phyloP scores from a whole-genome alignment of 2,329 filamentous ascomycete genomes.

The Curvularia hawaiiensis region DNA sequence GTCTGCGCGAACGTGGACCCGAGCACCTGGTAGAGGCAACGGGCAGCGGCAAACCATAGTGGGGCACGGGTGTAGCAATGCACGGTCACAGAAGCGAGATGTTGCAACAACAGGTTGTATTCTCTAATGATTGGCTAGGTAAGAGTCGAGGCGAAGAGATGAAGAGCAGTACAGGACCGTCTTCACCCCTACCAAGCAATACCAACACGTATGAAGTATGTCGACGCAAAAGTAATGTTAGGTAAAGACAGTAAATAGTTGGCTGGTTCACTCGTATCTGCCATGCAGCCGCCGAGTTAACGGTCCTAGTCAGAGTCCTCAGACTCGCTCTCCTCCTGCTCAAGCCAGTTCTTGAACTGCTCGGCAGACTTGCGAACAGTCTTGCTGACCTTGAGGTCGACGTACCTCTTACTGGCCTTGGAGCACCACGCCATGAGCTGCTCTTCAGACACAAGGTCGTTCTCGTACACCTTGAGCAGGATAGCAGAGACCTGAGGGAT shows the following conservation, averaged over 20 bases:
- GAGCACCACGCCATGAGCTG: conserved; percentile 87
- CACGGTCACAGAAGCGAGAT: conserved; percentile 10
- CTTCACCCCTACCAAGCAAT: conserved; percentile 5
- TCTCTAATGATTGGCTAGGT: conserved; percentile 20
- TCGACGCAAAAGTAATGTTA: conserved; percentile 14
- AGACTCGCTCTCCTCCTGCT: conserved; percentile 72
- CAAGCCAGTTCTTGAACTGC: conserved; percentile 91
- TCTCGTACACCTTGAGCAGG: conserved; percentile 86
- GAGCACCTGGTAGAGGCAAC: conserved; percentile 19
- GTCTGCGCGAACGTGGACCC: conserved; percentile 16
- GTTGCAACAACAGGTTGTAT: conserved; percentile 15
- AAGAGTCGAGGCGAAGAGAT: conserved; percentile 12
- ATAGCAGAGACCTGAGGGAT: conserved; percentile 81
- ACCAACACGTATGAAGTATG: conserved; percentile 9
- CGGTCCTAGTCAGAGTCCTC: conserved; percentile 36
- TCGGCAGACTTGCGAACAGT: conserved; percentile 95
- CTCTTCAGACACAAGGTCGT: conserved; percentile 88
- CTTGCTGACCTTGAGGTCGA: conserved; percentile 85
- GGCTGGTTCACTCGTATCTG: conserved; percentile 10
- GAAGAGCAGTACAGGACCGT: conserved; percentile 17
- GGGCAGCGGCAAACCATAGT: conserved; percentile 10
- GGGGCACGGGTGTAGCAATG: conserved; percentile 12
- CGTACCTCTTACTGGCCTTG: conserved; percentile 98
- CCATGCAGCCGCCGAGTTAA: conserved; percentile 2
- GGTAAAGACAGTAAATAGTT: conserved; percentile 16